Evolutionary conservation across 495 filamentous ascomycete genomes (phyloP).

Genomic region (Corynascus novoguineensis): DNA sequence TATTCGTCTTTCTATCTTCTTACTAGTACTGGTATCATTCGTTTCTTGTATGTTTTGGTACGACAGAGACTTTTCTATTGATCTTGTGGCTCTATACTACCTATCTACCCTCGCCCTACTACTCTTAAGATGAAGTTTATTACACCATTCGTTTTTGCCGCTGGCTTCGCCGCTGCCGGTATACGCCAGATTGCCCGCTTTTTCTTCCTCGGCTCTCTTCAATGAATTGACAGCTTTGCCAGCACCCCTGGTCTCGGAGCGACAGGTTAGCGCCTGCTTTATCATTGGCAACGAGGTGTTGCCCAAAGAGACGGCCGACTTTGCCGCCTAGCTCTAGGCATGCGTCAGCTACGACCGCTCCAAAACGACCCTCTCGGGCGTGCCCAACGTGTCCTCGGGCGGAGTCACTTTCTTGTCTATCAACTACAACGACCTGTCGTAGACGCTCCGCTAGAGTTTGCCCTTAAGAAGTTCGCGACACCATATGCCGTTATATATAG

Average conservation of each 20-base stretch:
- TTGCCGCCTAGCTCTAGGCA: slow-evolving; percentile 27
- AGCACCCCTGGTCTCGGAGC: slow-evolving; percentile 16
- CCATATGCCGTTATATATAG: slow-evolving; percentile 33
- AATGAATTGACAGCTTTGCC: neutral
- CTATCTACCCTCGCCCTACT: neutral
- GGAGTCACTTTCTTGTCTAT: slow-evolving; percentile 39
- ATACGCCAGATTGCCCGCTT: neutral
- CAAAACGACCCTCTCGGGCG: slow-evolving; percentile 33
- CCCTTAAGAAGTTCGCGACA: slow-evolving; percentile 40
- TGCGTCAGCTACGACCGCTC: slow-evolving; percentile 37
- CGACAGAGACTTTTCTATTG: neutral
- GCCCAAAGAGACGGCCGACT: slow-evolving; percentile 30
- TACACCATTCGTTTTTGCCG: slow-evolving; percentile 9
- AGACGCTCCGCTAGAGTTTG: slow-evolving; percentile 40
- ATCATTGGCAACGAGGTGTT: slow-evolving; percentile 38
- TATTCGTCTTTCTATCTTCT: slow-evolving; percentile 1
- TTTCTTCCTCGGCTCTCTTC: neutral
- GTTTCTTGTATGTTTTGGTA: neutral
- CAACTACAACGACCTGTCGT: slow-evolving; percentile 38
- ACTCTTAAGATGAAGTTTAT: slow-evolving; percentile 15
- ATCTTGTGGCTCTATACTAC: neutral
- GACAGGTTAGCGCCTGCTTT: slow-evolving; percentile 39
- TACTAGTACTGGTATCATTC: neutral
- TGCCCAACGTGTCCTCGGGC: slow-evolving; percentile 42
- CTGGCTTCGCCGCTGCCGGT: slow-evolving; percentile 16